A percentile compares a stretch with the other conserved stretches of the same genome.
phyloP scores from a whole-genome alignment of 176 grass and related monocot species.

The Oryza brachyantha region DNA sequence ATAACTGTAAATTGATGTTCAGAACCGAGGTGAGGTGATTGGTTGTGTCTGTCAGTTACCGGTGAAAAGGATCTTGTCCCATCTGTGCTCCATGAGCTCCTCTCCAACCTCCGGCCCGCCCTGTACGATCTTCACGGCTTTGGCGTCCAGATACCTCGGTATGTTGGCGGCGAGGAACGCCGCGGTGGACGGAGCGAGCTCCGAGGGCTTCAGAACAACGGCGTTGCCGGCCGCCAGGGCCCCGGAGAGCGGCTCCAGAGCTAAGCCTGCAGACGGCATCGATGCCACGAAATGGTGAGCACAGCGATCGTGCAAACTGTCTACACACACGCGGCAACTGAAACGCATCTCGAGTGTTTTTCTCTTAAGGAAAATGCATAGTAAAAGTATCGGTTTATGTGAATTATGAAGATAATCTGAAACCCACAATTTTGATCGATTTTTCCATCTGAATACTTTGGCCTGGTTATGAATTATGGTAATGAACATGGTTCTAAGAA shows the following conservation, averaged over 20 bases:
- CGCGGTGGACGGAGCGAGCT: conserved; percentile 56
- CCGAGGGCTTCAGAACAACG: conserved; percentile 69
- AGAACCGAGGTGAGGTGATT: not conserved
- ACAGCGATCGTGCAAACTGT: not conserved
- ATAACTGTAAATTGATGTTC: not conserved
- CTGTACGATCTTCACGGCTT: conserved; percentile 60
- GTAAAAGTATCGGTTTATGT: too few relatives aligned
- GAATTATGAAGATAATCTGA: too few relatives aligned
- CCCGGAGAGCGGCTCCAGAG: conserved; percentile 69
- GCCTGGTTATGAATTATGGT: too few relatives aligned
- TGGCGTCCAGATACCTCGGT: conserved; percentile 60
- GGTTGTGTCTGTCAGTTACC: conserved; percentile 35
- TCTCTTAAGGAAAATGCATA: too few relatives aligned
- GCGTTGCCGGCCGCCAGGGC: conserved; percentile 77
- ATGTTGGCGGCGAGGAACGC: conserved; percentile 59
- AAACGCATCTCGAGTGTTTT: not conserved
- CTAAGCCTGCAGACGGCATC: conserved; percentile 39
- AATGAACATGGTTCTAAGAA: too few relatives aligned
- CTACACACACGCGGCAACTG: not conserved
- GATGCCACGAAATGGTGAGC: not conserved
- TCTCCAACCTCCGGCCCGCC: conserved; percentile 60
- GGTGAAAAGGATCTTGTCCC: conserved; percentile 95
- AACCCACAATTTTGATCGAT: too few relatives aligned
- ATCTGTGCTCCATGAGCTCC: conserved; percentile 72
- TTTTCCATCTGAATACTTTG: too few relatives aligned